A percentile compares a stretch with the other conserved stretches of the same genome.
phyloP scores from a whole-genome alignment of 768 basidiomycete genomes.

The Suillus placidus region DNA sequence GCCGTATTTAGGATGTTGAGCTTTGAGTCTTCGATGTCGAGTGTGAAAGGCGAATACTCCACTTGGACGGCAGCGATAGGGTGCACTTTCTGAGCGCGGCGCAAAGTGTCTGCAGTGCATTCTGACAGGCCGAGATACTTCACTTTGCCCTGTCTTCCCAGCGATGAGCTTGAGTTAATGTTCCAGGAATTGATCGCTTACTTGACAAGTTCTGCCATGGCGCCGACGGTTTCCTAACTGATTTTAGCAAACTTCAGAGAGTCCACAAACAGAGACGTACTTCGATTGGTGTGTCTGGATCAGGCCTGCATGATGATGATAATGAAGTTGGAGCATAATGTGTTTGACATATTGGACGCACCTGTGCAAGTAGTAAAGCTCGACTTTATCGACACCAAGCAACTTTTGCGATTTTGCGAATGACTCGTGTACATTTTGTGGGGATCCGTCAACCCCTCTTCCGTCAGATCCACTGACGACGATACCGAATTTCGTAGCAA shows the following conservation, averaged over 20 bases:
- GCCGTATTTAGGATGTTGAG: slow-evolving; percentile 45
- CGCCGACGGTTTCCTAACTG: slow-evolving; percentile 43
- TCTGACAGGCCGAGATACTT: slow-evolving; percentile 59
- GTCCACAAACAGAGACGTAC: slow-evolving; percentile 23
- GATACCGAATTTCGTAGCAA: slow-evolving; percentile 62
- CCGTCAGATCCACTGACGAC: slow-evolving; percentile 26
- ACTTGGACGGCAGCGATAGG: slow-evolving; percentile 53
- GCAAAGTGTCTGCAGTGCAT: slow-evolving; percentile 46
- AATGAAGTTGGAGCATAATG: not conserved
- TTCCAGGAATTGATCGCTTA: slow-evolving; percentile 22
- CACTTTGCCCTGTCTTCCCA: slow-evolving; percentile 47
- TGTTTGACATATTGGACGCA: slow-evolving; percentile 9
- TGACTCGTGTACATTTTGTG: slow-evolving; percentile 42
- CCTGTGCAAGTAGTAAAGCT: slow-evolving; percentile 52
- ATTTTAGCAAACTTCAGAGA: not conserved
- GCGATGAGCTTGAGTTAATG: slow-evolving; percentile 19
- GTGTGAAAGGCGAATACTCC: slow-evolving; percentile 53
- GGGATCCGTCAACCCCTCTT: slow-evolving; percentile 38
- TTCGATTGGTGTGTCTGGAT: slow-evolving; percentile 50
- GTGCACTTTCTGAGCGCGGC: slow-evolving; percentile 53
- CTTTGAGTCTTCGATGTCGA: slow-evolving; percentile 49
- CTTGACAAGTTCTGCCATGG: slow-evolving; percentile 57
- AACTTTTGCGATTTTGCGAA: slow-evolving; percentile 43
- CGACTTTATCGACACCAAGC: slow-evolving; percentile 45
- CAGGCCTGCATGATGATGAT: slow-evolving; percentile 33